Conservation (phyloP, 805 yeast genomes). For the Pichia eremophila region DNA sequence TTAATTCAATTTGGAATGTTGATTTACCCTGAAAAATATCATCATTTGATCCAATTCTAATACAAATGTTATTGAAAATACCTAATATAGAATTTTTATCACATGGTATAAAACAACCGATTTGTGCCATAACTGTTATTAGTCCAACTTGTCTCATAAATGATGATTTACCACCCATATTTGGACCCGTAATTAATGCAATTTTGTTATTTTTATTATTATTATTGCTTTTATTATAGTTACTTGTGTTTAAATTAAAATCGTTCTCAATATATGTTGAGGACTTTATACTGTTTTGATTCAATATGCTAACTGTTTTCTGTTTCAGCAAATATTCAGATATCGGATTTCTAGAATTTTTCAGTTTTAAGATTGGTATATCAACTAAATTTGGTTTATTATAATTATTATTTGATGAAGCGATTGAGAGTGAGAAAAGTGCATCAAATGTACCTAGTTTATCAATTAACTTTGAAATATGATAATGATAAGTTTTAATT, state of each 20-base stretch:
- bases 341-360: conserved; percentile 40
- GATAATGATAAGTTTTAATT: conserved; percentile 30
- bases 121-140: conserved; percentile 61
- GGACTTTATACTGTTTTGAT: background rate
- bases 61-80: conserved; percentile 43
- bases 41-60: conserved; percentile 79
- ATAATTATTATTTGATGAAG: conserved; percentile 40
- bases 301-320: background rate
- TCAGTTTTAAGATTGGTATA: conserved; percentile 38
- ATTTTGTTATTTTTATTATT: conserved; percentile 32
- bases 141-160: conserved; percentile 68
- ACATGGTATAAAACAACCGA: conserved; percentile 73
- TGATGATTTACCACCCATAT: conserved; percentile 83
- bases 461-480: conserved; percentile 34
- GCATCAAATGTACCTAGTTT: conserved; percentile 55
- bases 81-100: conserved; percentile 43
- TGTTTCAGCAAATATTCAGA: conserved; percentile 15
- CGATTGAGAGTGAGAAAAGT: conserved; percentile 53
- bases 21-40: conserved; percentile 67
- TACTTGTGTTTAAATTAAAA: conserved; percentile 30
- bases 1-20: conserved; percentile 73
- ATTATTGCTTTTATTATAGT: conserved; percentile 12
- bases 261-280: conserved; percentile 56
- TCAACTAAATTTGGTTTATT: conserved; percentile 43
- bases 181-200: conserved; percentile 72